Evolutionary conservation across 345 rosid species (phyloP).

Genomic region (Salix dunnii): DNA sequence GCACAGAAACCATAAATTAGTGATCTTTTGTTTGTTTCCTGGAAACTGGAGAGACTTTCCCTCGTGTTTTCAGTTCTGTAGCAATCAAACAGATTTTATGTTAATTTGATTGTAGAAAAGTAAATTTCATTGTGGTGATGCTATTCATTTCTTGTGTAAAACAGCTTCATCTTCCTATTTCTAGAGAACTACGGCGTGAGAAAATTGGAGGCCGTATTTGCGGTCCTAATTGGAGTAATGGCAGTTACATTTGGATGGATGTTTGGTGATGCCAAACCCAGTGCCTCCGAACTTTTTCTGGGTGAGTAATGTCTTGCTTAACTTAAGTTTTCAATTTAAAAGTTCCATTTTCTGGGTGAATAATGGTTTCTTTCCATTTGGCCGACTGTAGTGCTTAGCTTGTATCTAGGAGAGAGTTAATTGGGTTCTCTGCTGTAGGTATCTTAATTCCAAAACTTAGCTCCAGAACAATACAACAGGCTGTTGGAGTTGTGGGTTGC

Average conservation of each 20-base stretch:
- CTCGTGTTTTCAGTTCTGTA: not conserved
- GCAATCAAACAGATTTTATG: not conserved
- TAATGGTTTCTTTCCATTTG: not conserved
- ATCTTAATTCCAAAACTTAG: constrained; percentile 73
- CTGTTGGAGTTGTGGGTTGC: constrained; percentile 94
- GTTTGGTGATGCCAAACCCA: constrained; percentile 89
- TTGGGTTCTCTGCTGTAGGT: constrained; percentile 41
- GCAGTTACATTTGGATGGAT: constrained; percentile 90
- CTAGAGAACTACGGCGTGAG: constrained; percentile 95
- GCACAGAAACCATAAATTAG: not conserved
- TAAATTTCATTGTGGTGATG: constrained; percentile 7
- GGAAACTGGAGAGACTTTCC: not conserved
- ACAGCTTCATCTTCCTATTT: constrained; percentile 81
- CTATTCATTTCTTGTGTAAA: constrained; percentile 14
- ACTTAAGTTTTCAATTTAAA: not conserved
- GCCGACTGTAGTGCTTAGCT: not conserved
- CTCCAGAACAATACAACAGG: constrained; percentile 82
- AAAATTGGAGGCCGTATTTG: constrained; percentile 87
- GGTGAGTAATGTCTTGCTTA: constrained; percentile 39
- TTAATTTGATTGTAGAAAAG: not conserved
- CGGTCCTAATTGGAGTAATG: constrained; percentile 76
- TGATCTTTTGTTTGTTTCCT: not conserved
- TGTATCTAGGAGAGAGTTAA: constrained; percentile 3
- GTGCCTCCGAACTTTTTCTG: constrained; percentile 66
- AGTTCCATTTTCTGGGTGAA: not conserved